Base-by-base conservation (phyloP, 1,284 basidiomycete genomes). In the Puccinia novopanici region DNA sequence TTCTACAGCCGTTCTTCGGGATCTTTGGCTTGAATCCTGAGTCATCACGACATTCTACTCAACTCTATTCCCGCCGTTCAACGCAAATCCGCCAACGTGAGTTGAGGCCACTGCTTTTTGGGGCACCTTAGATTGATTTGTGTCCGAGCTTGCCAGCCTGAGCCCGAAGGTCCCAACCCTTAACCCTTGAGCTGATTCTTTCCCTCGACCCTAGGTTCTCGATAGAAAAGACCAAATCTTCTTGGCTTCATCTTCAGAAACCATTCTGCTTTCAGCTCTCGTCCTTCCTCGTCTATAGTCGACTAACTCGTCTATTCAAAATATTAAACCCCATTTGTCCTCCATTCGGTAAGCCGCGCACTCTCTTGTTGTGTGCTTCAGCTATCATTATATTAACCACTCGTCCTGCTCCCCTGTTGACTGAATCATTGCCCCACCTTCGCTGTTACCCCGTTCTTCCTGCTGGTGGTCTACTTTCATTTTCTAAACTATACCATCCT, bases 61-160 rank as follows among this genome's bases (percentile, higher is more conserved):
- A 34, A 37, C 19, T 30, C 17, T 27, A 42, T 42, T 63, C 19
- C 37, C 63, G 27, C 63, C 63, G 63, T 48, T 48, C 48, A 67
- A n/a, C 63, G 40, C 19, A 67, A 67, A 67, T 67, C 63, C 63
- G 42, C 63, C 48, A 67, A 67, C 63, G 63, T 67, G 40, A 67
- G 63, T 40, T 67, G 37, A 67, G 63, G 37, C 42, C 13, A 67
- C 48, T 45, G n/a, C 63, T 37, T 37, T 67, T 42, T 42, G 63
- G n/a, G 3, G 42, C 42, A 19, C 22, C 37, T 45, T 48, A 17
- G n/a, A 45, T 67, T 19, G 19, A 42, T 65, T 37, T n/a, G 19
- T 65, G 61, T n/a, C 37, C 30, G 37, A 42, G 63, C 37, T 67
- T 45, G 63, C 22, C 8, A 40, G 61, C 57, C 30, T 34, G 57